Percentiles rank a stretch among this genome's conserved stretches.
phyloP scores from a whole-genome alignment of 495 filamentous ascomycete genomes.

The Pyronema domesticum region DNA sequence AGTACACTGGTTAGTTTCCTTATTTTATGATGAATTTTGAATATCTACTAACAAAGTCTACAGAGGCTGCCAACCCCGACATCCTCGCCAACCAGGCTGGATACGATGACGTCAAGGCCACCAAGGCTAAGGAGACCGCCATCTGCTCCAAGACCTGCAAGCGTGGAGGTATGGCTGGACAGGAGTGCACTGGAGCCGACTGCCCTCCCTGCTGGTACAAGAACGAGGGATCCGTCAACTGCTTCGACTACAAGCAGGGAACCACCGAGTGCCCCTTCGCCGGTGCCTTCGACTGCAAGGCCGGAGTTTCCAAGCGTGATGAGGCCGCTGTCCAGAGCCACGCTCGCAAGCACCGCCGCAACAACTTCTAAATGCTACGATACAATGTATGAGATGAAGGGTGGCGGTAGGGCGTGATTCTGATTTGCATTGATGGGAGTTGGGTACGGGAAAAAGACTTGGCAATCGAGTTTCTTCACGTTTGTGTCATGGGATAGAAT shows the following conservation, averaged over 20 bases:
- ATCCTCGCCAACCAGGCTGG: conserved; percentile 1
- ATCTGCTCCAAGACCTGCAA: conserved; percentile 12
- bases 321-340: background rate
- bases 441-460: background rate
- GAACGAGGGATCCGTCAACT: conserved; percentile 7
- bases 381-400: background rate
- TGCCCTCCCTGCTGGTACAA: conserved; percentile 23
- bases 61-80: background rate
- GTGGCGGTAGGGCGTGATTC: background rate
- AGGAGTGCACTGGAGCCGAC: conserved; percentile 12
- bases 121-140: background rate
- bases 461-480: background rate
- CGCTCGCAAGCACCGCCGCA: background rate
- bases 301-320: background rate
- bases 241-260: conserved; percentile 14
- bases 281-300: conserved; percentile 22
- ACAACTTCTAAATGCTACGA: background rate
- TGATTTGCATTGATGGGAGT: background rate
- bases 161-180: conserved; percentile 12
- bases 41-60: background rate
- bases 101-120: background rate
- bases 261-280: conserved; percentile 16
- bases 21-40: background rate
- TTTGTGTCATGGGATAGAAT: too few relatives aligned
- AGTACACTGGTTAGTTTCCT: background rate